phyloP scores from a whole-genome alignment of 805 yeast species.

The Kluyveromyces siamensis region DNA sequence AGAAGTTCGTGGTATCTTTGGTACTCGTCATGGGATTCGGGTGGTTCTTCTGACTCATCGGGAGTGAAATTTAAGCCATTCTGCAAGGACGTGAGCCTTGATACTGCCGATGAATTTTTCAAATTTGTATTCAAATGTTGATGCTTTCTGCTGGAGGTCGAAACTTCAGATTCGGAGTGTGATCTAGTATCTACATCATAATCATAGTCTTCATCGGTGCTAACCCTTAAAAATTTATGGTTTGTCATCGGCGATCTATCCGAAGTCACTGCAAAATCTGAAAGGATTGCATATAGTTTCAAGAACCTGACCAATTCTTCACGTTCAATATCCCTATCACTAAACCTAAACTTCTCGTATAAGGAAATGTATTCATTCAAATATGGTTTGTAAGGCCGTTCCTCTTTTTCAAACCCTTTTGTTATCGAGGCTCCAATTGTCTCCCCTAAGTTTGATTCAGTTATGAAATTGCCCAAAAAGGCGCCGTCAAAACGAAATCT shows the following conservation, averaged over 20 bases:
- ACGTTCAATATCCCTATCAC: constrained; percentile 51
- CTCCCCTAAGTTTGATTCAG: constrained; percentile 16
- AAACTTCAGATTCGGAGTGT: neutral
- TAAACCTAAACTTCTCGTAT: constrained; percentile 63
- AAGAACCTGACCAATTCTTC: constrained; percentile 54
- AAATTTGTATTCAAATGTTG: neutral
- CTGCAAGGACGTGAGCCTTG: neutral
- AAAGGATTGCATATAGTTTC: constrained; percentile 31
- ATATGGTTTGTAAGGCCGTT: constrained; percentile 5
- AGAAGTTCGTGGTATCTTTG: neutral
- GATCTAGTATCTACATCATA: neutral
- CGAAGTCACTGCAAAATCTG: constrained; percentile 14
- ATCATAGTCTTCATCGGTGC: neutral
- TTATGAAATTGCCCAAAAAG: constrained; percentile 29
- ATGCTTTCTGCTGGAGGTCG: neutral
- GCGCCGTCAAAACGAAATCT: constrained; percentile 42
- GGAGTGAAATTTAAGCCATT: neutral
- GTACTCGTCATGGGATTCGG: constrained; percentile 1
- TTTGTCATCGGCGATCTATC: neutral
- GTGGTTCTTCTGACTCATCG: constrained; percentile 3
- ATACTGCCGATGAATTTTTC: neutral
- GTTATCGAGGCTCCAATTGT: constrained; percentile 20
- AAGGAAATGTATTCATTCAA: constrained; percentile 33
- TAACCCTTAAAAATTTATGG: neutral
- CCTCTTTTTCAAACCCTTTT: constrained; percentile 15